phyloP scores from a whole-genome alignment of 2,329 filamentous ascomycete genomes.

The Aspergillus neotritici region DNA sequence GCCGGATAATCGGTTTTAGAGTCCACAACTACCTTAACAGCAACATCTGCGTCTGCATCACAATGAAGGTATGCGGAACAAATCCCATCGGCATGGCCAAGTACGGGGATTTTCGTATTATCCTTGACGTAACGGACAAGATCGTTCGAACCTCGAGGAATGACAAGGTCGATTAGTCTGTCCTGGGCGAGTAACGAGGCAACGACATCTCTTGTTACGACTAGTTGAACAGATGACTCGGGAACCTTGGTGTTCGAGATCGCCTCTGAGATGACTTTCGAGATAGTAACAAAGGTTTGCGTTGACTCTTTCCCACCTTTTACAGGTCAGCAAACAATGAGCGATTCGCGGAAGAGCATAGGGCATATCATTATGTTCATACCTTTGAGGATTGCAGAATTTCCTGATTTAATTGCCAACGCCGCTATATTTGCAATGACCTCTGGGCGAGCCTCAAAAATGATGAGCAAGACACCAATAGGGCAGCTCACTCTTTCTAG shows the following conservation, averaged over 20 bases:
- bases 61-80: slow-evolving; percentile 80
- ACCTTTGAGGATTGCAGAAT: slow-evolving; percentile 93
- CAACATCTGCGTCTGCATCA: slow-evolving; percentile 67
- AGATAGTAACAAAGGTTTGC: slow-evolving; percentile 89
- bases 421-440: slow-evolving; percentile 98
- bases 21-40: slow-evolving; percentile 73
- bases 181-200: slow-evolving; percentile 82
- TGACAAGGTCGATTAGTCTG: slow-evolving; percentile 85
- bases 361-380: slow-evolving; percentile 2
- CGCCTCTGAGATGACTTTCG: slow-evolving; percentile 73
- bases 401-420: slow-evolving; percentile 92
- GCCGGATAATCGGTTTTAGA: slow-evolving; percentile 93
- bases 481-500: slow-evolving; percentile 88
- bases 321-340: slow-evolving; percentile 4
- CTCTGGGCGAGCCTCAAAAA: slow-evolving; percentile 95
- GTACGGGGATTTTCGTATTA: slow-evolving; percentile 86
- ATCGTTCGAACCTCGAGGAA: slow-evolving; percentile 85
- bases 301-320: slow-evolving; percentile 87
- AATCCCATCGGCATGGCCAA: slow-evolving; percentile 91
- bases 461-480: slow-evolving; percentile 95
- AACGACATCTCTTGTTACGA: slow-evolving; percentile 87
- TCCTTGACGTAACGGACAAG: slow-evolving; percentile 85
- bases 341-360: neutral
- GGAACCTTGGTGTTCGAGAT: slow-evolving; percentile 70
- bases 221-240: slow-evolving; percentile 82